A percentile compares a stretch with the other conserved stretches of the same genome.
Evolutionary conservation across 345 rosid species (phyloP).

Genomic region (Odontarrhena argentea): DNA sequence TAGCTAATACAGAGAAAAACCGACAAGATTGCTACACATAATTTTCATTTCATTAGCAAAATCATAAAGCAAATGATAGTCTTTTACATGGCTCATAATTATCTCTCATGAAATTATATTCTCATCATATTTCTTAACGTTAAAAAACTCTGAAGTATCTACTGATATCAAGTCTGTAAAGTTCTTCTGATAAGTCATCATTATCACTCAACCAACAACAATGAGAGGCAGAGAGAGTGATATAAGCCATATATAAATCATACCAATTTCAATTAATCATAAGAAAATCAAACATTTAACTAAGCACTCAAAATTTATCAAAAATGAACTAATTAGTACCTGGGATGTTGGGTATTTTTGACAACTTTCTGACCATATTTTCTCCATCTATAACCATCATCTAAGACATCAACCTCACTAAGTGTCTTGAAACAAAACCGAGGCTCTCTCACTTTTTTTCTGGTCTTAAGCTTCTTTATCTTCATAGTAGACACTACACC

Average conservation of each 20-base stretch:
- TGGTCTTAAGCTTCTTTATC: constrained; percentile 78
- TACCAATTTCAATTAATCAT: background rate
- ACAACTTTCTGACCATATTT: constrained; percentile 99
- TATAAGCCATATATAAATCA: constrained; percentile 2
- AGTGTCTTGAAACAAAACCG: constrained; percentile 98
- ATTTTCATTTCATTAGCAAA: constrained; percentile 25
- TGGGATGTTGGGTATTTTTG: constrained; percentile 97
- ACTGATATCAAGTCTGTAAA: constrained; percentile 18
- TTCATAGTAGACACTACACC: constrained; percentile 65
- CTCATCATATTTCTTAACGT: constrained; percentile 25
- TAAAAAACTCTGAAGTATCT: background rate
- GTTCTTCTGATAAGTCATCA: constrained; percentile 30
- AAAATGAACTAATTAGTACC: constrained; percentile 44
- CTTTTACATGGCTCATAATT: constrained; percentile 18
- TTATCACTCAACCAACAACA: constrained; percentile 5
- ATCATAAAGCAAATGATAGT: constrained; percentile 17
- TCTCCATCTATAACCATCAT: constrained; percentile 98
- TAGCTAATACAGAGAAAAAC: constrained; percentile 12
- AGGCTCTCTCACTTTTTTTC: constrained; percentile 95
- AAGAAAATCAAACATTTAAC: background rate
- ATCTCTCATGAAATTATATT: constrained; percentile 4
- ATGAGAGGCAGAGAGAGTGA: constrained; percentile 10
- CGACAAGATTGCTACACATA: constrained; percentile 15
- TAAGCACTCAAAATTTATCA: background rate
- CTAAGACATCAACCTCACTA: constrained; percentile 93